Percentiles rank a stretch among this genome's conserved stretches.
phyloP scores from a whole-genome alignment of 345 rosid genomes.

The Ricinus communis region DNA sequence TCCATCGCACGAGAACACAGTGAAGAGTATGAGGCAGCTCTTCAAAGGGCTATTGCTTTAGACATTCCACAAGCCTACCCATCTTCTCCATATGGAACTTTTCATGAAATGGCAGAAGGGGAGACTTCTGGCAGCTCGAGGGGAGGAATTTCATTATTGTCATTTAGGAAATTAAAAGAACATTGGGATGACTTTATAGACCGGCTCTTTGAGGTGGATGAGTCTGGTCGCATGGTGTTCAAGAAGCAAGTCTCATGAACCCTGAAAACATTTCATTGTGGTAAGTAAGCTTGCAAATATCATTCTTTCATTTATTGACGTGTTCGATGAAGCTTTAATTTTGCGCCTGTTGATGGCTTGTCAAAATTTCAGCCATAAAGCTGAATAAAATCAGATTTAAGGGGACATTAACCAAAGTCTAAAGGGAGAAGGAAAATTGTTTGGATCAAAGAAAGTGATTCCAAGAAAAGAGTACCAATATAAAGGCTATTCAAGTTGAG shows the following conservation, averaged over 20 bases:
- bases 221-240: conserved; percentile 50
- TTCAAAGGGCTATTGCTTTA: conserved; percentile 65
- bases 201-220: conserved; percentile 49
- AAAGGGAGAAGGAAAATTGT: no score
- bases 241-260: conserved; percentile 29
- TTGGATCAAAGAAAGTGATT: no score
- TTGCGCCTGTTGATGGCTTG: neutral
- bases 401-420: neutral
- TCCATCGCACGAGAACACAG: conserved; percentile 69
- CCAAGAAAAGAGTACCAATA: no score
- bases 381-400: no score
- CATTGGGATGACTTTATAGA: conserved; percentile 60
- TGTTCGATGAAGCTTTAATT: neutral
- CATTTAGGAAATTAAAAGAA: conserved; percentile 44
- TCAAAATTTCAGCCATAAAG: no score
- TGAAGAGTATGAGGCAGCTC: conserved; percentile 82
- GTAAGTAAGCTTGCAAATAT: conserved; percentile 14
- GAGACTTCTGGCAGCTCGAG: conserved; percentile 53
- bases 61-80: conserved; percentile 63
- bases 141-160: conserved; percentile 26
- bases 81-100: conserved; percentile 72
- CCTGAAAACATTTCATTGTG: neutral
- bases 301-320: conserved; percentile 20
- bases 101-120: conserved; percentile 53
- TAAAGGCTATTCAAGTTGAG: no score